Conservation (phyloP, 345 rosid species). For the Tarenaya hassleriana region DNA sequence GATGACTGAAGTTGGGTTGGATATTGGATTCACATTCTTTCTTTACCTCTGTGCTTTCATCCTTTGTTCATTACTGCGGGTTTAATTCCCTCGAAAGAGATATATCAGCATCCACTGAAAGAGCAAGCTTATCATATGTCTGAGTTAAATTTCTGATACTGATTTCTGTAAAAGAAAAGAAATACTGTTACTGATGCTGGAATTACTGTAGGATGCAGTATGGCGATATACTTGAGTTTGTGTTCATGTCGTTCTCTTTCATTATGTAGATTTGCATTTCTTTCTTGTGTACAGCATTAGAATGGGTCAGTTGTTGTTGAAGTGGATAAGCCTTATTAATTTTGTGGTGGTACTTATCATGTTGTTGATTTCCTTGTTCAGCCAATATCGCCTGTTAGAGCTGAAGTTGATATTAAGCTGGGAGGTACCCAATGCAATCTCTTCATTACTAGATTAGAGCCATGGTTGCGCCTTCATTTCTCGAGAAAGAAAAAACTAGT, state of each 20-base stretch:
- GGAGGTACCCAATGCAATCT: conserved; percentile 86
- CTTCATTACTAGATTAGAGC: conserved; percentile 61
- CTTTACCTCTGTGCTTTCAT: neutral
- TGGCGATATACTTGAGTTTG: too few relatives aligned
- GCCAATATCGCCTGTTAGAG: conserved; percentile 72
- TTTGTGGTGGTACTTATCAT: conserved; percentile 13
- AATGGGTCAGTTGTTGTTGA: conserved; percentile 7
- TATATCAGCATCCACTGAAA: neutral
- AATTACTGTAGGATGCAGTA: neutral
- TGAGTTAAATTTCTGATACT: too few relatives aligned
- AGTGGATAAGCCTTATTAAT: neutral
- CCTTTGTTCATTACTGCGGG: conserved; percentile 4
- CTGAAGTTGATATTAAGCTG: conserved; percentile 90
- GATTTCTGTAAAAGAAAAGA: neutral
- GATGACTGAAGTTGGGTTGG: conserved; percentile 1
- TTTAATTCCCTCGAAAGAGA: neutral
- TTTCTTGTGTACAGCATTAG: too few relatives aligned
- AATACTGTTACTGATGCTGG: conserved; percentile 2
- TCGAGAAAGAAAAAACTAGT: conserved; percentile 58
- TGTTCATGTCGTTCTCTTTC: too few relatives aligned
- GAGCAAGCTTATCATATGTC: neutral
- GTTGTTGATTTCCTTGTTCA: conserved; percentile 32
- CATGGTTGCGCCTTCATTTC: conserved; percentile 70
- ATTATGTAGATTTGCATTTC: too few relatives aligned
- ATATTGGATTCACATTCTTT: neutral